Percentiles rank a stretch among this genome's conserved stretches.
Conservation (phyloP, 495 filamentous ascomycete species). For the Hypoxylon trugodes region DNA sequence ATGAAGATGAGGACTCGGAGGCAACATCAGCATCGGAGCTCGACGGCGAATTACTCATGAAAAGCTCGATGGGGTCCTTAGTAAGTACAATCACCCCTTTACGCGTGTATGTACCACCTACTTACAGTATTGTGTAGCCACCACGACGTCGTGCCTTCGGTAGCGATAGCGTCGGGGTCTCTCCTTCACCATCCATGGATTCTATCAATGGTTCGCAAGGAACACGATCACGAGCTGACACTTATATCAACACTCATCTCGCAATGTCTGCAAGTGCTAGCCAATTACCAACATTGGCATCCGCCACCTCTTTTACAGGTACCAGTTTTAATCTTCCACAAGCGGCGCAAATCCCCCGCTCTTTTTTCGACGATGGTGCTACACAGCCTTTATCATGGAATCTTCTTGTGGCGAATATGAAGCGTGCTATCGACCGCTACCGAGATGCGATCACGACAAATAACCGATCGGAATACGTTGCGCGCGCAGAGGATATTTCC, state of each 20-base stretch:
- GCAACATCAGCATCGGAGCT: constrained; percentile 83
- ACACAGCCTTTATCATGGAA: constrained; percentile 85
- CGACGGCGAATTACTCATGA: constrained; percentile 67
- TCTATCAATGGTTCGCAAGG: constrained; percentile 73
- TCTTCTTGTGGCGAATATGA: constrained; percentile 88
- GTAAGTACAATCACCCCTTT: constrained; percentile 49
- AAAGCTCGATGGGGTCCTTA: constrained; percentile 57
- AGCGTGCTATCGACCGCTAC: constrained; percentile 84
- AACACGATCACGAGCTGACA: constrained; percentile 53
- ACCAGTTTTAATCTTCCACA: constrained; percentile 61
- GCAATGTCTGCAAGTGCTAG: constrained; percentile 42
- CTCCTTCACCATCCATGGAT: constrained; percentile 90
- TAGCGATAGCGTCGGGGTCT: constrained; percentile 72
- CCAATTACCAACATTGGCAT: constrained; percentile 65
- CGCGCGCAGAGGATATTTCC: constrained; percentile 93
- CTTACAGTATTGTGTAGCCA: constrained; percentile 48
- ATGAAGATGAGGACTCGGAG: constrained; percentile 85
- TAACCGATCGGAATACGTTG: constrained; percentile 88
- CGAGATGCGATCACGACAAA: constrained; percentile 81
- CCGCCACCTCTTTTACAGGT: constrained; percentile 74
- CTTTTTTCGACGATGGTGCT: constrained; percentile 85
- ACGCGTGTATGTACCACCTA: not conserved
- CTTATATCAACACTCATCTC: constrained; percentile 57
- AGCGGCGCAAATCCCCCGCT: constrained; percentile 71
- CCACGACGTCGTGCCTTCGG: constrained; percentile 69